Percentiles rank a stretch among this genome's conserved stretches.
Evolutionary conservation across 1,139 yeast species (phyloP).

Genomic region (Sugiyamaella grinbergsii): DNA sequence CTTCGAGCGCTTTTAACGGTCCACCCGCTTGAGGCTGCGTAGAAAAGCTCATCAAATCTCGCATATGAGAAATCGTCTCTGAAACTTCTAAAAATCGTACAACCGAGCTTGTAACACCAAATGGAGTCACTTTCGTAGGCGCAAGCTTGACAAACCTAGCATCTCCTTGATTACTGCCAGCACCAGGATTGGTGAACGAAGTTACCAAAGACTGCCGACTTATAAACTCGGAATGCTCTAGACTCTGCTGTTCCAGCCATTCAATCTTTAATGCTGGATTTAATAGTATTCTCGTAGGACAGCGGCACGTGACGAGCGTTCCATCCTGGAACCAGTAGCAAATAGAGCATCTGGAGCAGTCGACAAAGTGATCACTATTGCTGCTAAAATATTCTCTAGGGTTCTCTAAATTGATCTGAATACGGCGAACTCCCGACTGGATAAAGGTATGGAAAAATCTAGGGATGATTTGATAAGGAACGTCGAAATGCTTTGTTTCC

Average conservation of each 20-base stretch:
- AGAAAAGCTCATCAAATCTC: constrained; percentile 63
- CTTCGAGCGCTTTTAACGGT: constrained; percentile 62
- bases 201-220: constrained; percentile 29
- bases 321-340: constrained; percentile 67
- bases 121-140: constrained; percentile 44
- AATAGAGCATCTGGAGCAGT: constrained; percentile 49
- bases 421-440: constrained; percentile 55
- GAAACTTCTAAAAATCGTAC: constrained; percentile 72
- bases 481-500: constrained; percentile 61
- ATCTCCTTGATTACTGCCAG: constrained; percentile 22
- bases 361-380: constrained; percentile 65
- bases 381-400: constrained; percentile 66
- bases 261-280: constrained; percentile 66
- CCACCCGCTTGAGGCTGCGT: constrained; percentile 49
- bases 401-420: constrained; percentile 63
- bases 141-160: constrained; percentile 28
- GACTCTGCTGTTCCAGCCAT: constrained; percentile 64
- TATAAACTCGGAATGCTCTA: constrained; percentile 43
- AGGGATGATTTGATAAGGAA: constrained; percentile 67
- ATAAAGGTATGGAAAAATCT: constrained; percentile 59
- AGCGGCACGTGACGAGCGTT: constrained; percentile 61
- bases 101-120: constrained; percentile 66
- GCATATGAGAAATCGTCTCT: constrained; percentile 72
- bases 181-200: constrained; percentile 11
- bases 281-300: constrained; percentile 61